Conservation (phyloP, 2,329 filamentous ascomycete species). For the Aureobasidium sp. region DNA sequence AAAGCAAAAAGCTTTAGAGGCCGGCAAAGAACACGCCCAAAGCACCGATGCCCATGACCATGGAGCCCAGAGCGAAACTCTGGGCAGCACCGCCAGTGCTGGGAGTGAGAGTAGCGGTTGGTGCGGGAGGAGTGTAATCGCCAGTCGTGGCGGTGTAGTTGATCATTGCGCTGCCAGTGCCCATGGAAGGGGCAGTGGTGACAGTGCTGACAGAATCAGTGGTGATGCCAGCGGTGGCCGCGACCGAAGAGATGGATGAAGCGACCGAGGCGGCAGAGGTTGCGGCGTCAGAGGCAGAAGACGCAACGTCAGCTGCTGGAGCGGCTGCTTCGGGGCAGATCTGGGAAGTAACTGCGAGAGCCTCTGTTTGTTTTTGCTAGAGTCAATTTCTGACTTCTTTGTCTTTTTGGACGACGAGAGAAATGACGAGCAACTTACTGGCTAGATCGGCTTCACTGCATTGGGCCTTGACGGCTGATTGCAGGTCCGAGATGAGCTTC, state of each 20-base stretch:
- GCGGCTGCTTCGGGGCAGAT: slow-evolving; percentile 1
- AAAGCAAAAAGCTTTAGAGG: background rate
- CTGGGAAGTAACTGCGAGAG: background rate
- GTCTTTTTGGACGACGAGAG: no score
- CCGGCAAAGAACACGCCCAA: slow-evolving; percentile 1
- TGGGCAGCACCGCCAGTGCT: background rate
- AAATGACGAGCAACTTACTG: background rate
- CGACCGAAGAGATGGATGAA: background rate
- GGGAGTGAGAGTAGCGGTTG: background rate
- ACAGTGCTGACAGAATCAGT: background rate
- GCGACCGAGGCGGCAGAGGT: background rate
- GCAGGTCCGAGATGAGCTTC: background rate
- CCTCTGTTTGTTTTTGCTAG: background rate
- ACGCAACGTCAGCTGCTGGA: background rate
- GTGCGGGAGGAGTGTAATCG: background rate
- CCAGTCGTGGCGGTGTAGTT: slow-evolving; percentile 9
- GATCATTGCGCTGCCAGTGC: background rate
- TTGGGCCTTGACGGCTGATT: background rate
- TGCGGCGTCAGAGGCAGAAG: background rate
- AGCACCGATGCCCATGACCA: background rate
- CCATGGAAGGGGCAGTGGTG: background rate
- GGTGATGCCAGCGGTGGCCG: background rate
- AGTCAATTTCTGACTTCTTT: background rate
- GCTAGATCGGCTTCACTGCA: background rate
- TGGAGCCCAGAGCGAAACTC: background rate